phyloP scores from a whole-genome alignment of 2,329 filamentous ascomycete species.

The Gnomoniopsis sp. region DNA sequence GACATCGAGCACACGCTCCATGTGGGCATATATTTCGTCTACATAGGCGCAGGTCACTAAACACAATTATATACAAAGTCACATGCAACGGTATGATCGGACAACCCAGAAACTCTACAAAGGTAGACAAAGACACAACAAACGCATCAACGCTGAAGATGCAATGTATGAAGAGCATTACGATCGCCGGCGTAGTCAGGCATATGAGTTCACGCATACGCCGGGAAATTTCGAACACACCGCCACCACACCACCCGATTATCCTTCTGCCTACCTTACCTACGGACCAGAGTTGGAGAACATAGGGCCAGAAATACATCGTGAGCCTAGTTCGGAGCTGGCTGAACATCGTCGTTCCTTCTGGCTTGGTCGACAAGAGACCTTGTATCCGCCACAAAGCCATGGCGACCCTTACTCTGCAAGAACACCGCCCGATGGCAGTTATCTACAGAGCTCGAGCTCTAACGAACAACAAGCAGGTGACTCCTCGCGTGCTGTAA shows the following conservation, averaged over 20 bases:
- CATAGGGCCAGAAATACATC: background rate
- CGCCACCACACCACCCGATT: background rate
- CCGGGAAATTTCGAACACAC: background rate
- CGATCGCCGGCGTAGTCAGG: background rate
- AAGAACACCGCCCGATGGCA: background rate
- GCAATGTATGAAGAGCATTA: background rate
- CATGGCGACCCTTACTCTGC: background rate
- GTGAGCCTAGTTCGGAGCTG: background rate
- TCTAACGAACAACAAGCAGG: background rate
- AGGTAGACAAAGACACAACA: background rate
- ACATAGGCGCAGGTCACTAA: background rate
- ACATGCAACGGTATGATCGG: background rate
- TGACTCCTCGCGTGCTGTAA: background rate
- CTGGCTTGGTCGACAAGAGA: background rate
- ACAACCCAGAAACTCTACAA: background rate
- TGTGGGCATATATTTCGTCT: no score
- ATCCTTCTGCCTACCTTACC: background rate
- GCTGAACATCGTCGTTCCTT: background rate
- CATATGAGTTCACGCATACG: background rate
- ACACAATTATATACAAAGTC: background rate
- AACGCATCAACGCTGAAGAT: background rate
- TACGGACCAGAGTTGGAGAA: background rate
- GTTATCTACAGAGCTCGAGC: background rate
- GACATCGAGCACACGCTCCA: no score
- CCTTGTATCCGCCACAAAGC: background rate